Base-by-base conservation (phyloP, 805 yeast species). In the Metschnikowia drakensbergensis region DNA sequence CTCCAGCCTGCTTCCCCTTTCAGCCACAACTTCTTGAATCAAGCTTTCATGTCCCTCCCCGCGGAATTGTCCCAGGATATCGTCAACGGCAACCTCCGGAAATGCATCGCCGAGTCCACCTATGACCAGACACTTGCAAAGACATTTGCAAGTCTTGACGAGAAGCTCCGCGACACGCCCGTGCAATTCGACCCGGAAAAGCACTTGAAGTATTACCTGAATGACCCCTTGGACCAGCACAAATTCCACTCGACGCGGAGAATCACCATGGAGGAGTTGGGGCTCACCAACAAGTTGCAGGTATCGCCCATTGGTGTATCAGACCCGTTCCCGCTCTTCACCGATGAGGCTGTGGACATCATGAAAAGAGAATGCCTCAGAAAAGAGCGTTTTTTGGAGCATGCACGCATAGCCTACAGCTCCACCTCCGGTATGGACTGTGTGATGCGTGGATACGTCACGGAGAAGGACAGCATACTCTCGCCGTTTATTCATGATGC, bases 321-420 rank as follows among this genome's bases (percentile, higher is more conserved):
- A 46, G 82, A 76, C 47, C 83, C 86, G 1, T 81, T 81, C 62
- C 83, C 83, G 3, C 66, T 81, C 40, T 81, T 81, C 64, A 79
- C 83, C 1, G 77, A 78, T 29, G 84, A 81, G 55, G 84, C 85
- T 2, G 67, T 79, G 47, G 74, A 73, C 36, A 74, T 81, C 41
- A 80, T 81, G 84, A 75, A 77, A 62, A 74, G 75, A 52, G 85
- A 81, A 58, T 59, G 79, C 36, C 69, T 80, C 57, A 61, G 67
- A 37, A 74, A 75, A 51, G 80, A 79, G 42, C 62, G 69, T 5
- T 76, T 79, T 49, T 47, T 66, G 50, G 65, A 71, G 45, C 72
- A 71, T 60, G 81, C 77, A 27, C 66, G 83, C 49, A 55, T 61
- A 43, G 65, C 69, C 23, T 64, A 63, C 52, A 62, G 61, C 47